A percentile compares a stretch with the other conserved stretches of the same genome.
phyloP scores from a whole-genome alignment of 306 rosid species.

The Crataegus laevigata region DNA sequence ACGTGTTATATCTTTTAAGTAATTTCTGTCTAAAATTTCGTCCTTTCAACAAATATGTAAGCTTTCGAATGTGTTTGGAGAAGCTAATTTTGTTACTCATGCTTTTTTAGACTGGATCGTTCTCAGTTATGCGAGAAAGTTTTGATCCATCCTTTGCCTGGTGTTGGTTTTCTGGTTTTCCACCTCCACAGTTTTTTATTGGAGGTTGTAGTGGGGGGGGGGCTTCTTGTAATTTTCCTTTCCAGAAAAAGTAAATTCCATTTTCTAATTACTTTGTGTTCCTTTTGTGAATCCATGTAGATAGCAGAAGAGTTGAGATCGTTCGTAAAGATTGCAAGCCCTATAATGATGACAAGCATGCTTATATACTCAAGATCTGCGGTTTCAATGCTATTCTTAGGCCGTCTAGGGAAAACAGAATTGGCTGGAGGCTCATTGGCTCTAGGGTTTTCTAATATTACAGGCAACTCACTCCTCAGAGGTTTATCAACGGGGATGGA shows the following conservation, averaged over 20 bases:
- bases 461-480: conserved; percentile 61
- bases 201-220: background rate
- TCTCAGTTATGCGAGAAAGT: background rate
- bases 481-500: conserved; percentile 83
- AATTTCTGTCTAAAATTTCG: background rate
- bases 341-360: conserved; percentile 54
- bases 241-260: background rate
- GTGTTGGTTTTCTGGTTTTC: background rate
- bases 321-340: conserved; percentile 45
- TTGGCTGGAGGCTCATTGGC: conserved; percentile 88
- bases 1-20: background rate
- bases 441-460: conserved; percentile 73
- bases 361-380: conserved; percentile 63
- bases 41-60: background rate
- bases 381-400: conserved; percentile 74
- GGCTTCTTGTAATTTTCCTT: background rate
- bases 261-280: background rate
- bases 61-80: background rate
- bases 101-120: background rate
- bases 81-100: background rate
- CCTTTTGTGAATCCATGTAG: conserved; percentile 35
- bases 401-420: conserved; percentile 69
- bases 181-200: background rate
- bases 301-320: conserved; percentile 59
- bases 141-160: background rate